Base-by-base conservation (phyloP, 306 rosid species). In the Oxytropis ochrocephala region DNA sequence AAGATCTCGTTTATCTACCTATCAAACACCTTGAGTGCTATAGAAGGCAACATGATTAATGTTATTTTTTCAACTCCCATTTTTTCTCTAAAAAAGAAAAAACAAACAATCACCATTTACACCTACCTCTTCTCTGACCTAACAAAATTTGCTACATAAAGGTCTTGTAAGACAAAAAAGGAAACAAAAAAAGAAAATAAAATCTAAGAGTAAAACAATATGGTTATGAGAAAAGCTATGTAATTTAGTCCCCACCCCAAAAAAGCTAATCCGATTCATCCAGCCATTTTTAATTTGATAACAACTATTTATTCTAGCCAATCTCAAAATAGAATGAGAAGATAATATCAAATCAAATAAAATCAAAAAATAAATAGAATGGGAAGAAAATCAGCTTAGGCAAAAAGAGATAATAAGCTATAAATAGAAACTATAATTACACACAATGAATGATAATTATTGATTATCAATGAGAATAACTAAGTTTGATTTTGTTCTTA, bases 11-110 rank as follows among this genome's bases (percentile, higher is more conserved):
- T 55, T 67, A 60, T 58, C 77, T 47, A 65, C 54, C 67, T n/a
- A n/a, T n/a, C n/a, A n/a, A n/a, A n/a, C n/a, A n/a, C n/a, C 13
- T 66, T 71, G 75, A 76, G 81, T 64, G 77, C 65, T n/a, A 33
- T 41, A 30, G 66, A 64, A 75, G 80, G 77, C 74, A 80, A 64
- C 67, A 75, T 80, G 47, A 75, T 70, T 4, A 24, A 24, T 72
- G 41, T 38, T 48, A 57, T 62, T 75, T 68, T 53, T 48, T 44
- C 51, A 16, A 16, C 47, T 46, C n/a, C 54, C 19, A 39, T 61
- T 63, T 9, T 67, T 29, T 29, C 24, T 68, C 69, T 8, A 46
- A 16, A 32, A 38, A 27, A 48, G 36, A 51, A 67, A 43, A 43
- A 75, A 33, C 12, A 7, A 66, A 49, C 7, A 61, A 32, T n/a